Conservation (phyloP, 257 asterid species). For the Cruciata laevipes region DNA sequence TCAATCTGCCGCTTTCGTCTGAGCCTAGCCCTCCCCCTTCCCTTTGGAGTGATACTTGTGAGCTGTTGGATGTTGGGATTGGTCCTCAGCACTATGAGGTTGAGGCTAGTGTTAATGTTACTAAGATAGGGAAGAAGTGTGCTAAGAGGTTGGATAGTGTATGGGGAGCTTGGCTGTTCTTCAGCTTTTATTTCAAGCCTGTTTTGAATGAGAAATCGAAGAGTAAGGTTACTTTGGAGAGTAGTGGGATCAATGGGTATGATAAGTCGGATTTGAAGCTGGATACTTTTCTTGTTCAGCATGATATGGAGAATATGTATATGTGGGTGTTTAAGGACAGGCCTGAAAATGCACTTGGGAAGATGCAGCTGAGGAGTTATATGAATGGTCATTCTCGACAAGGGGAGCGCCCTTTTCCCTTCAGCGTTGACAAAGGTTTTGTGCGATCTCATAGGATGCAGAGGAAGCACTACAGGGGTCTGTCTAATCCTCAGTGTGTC, state of each 20-base stretch:
- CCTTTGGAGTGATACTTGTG: slow-evolving; percentile 31
- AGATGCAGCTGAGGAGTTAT: slow-evolving; percentile 47
- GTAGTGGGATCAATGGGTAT: slow-evolving; percentile 27
- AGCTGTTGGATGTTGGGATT: slow-evolving; percentile 33
- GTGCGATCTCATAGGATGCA: slow-evolving; percentile 44
- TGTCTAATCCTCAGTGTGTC: slow-evolving; percentile 47
- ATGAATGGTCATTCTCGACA: slow-evolving; percentile 51
- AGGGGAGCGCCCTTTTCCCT: slow-evolving; percentile 42
- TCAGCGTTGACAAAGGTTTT: slow-evolving; percentile 40
- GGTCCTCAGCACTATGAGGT: slow-evolving; percentile 37
- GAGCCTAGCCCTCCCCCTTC: slow-evolving; percentile 41
- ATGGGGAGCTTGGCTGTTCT: slow-evolving; percentile 56
- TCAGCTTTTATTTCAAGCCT: slow-evolving; percentile 38
- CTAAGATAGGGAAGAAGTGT: slow-evolving; percentile 38
- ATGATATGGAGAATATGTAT: slow-evolving; percentile 50
- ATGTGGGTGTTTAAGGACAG: slow-evolving; percentile 53
- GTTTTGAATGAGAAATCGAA: slow-evolving; percentile 37
- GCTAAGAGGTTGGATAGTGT: slow-evolving; percentile 43
- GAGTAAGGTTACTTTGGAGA: slow-evolving; percentile 22
- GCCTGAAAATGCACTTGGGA: slow-evolving; percentile 46
- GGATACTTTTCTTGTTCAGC: slow-evolving; percentile 45
- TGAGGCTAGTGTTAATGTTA: slow-evolving; percentile 25
- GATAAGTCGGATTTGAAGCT: slow-evolving; percentile 40
- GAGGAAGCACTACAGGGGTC: slow-evolving; percentile 40
- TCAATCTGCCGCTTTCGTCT: slow-evolving; percentile 40